Evolutionary conservation across 805 yeast genomes (phyloP), one percentile per base, ranked within the genome.

Genomic region (Saccharomycopsis javanensis): DNA sequence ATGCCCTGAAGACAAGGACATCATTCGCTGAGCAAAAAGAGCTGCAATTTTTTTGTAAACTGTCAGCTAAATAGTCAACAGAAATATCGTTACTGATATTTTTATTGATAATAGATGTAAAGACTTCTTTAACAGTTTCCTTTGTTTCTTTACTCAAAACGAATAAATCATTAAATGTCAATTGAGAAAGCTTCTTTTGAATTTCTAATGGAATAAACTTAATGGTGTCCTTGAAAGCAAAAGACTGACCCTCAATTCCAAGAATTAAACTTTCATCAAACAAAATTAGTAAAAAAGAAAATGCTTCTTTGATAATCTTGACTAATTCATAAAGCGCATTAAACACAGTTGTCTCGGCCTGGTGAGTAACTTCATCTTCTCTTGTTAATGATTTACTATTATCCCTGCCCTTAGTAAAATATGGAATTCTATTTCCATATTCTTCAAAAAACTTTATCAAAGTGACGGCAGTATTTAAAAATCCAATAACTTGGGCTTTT

Each of bases 11-110:
- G 13, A 94, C 88, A 59, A 90, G 78, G 28, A 94, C 97, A 70
- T 94, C 99, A 63, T 86, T 88, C 15, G 96, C 82, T 0, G 97
- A 88, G 66, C 98, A 94, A 70, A 90, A 94, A 0, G 96, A 83
- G 1, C 96, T 96, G 74, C 99, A 94, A 59, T 92, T 83, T 56
- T 88, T 95, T 70, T 94, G 96, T 54, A 94, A 73, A 1, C 91
- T 82, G 35, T 84, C 82, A 0, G 97, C 96, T 54, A 92, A 88
- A 57, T 85, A 76, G 67, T 92, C 98, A 50, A 94, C 92, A 0
- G 96, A 86, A 3, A 88, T 92, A n/a, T 99, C 98, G 62, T 87
- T 82, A 38, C 88, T 77, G 57, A 94, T 90, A 63, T 87, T 88
- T 68, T 86, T 86, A 70, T 91, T 91, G 61, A 94, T 90, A 37